phyloP scores from a whole-genome alignment of 2,329 filamentous ascomycete species.

The Pestalotiopsis sp. region DNA sequence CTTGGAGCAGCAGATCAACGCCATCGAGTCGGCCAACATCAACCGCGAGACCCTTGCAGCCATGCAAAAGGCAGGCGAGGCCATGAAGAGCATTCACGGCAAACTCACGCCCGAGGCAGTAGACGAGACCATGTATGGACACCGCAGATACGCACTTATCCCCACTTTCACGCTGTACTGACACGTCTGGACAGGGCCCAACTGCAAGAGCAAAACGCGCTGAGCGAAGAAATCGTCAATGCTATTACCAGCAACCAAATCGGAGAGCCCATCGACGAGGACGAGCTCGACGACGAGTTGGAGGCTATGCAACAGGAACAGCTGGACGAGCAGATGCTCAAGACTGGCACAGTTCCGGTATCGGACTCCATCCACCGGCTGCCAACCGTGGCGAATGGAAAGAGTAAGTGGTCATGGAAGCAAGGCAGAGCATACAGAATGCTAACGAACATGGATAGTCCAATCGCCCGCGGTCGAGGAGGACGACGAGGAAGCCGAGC shows the following conservation, averaged over 20 bases:
- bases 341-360: slow-evolving; percentile 83
- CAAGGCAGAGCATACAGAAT: neutral
- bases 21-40: slow-evolving; percentile 97
- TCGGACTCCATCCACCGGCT: slow-evolving; percentile 76
- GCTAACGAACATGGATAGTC: neutral
- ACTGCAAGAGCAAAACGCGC: slow-evolving; percentile 86
- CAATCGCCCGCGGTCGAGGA: slow-evolving; percentile 63
- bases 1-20: slow-evolving; percentile 92
- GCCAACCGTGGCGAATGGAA: slow-evolving; percentile 74
- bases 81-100: slow-evolving; percentile 92
- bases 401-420: slow-evolving; percentile 63
- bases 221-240: slow-evolving; percentile 89
- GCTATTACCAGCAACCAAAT: slow-evolving; percentile 76
- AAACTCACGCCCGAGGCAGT: slow-evolving; percentile 93
- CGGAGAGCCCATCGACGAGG: slow-evolving; percentile 77
- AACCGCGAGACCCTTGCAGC: slow-evolving; percentile 94
- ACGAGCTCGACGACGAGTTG: slow-evolving; percentile 83
- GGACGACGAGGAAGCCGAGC: slow-evolving; percentile 94
- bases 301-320: slow-evolving; percentile 88
- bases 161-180: slow-evolving; percentile 9
- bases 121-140: slow-evolving; percentile 85
- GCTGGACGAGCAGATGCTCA: slow-evolving; percentile 91
- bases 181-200: slow-evolving; percentile 67
- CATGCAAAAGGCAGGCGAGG: slow-evolving; percentile 87
- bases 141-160: slow-evolving; percentile 9